phyloP scores from a whole-genome alignment of 2,329 filamentous ascomycete species.

The Blastomyces silverae region DNA sequence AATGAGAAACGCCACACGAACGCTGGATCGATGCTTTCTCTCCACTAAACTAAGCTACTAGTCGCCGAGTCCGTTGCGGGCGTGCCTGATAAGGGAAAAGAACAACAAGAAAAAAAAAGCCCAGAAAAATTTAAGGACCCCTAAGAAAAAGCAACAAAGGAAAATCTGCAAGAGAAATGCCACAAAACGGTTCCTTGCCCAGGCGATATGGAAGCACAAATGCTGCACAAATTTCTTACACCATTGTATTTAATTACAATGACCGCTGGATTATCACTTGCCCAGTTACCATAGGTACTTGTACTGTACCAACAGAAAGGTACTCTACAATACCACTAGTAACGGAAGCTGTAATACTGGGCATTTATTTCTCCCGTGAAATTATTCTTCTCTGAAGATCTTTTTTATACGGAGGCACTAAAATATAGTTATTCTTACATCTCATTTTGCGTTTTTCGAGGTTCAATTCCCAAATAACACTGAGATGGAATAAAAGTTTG shows the following conservation, averaged over 20 bases:
- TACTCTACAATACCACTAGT: too few species aligned
- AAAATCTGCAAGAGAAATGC: background rate
- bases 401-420: too few species aligned
- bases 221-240: constrained; percentile 2
- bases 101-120: background rate
- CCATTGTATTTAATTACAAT: constrained; percentile 4
- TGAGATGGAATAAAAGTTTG: background rate
- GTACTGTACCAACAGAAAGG: background rate
- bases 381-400: too few species aligned
- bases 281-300: too few species aligned
- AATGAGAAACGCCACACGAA: constrained; percentile 23
- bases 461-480: background rate
- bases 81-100: background rate
- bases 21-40: background rate
- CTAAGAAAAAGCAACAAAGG: background rate
- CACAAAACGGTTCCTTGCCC: background rate
- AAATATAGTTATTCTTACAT: too few species aligned
- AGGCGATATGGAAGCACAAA: constrained; percentile 1
- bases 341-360: too few species aligned
- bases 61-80: constrained; percentile 2
- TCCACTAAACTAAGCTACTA: background rate
- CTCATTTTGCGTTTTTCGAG: too few species aligned
- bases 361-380: too few species aligned
- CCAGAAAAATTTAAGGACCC: background rate
- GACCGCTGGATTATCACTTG: background rate